Percentiles rank a stretch among this genome's conserved stretches.
Evolutionary conservation across 2,329 filamentous ascomycete species (phyloP).

Genomic region (Microsporum canis): DNA sequence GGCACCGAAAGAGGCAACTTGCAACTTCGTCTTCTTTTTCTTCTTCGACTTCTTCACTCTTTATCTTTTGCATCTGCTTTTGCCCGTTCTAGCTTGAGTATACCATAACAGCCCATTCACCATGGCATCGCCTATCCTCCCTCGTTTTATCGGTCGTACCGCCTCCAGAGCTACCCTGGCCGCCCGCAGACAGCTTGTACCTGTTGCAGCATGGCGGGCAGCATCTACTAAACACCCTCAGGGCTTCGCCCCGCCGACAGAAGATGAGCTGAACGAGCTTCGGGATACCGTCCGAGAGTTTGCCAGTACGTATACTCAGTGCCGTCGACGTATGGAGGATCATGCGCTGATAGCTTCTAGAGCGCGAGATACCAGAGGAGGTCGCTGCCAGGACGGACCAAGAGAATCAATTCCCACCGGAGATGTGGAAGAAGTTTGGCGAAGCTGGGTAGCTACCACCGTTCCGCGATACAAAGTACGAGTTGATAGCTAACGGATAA

Average conservation of each 20-base stretch:
- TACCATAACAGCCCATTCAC: not conserved
- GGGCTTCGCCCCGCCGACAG: slow-evolving; percentile 54
- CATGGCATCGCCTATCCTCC: slow-evolving; percentile 26
- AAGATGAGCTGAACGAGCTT: slow-evolving; percentile 65
- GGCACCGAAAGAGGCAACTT: not conserved
- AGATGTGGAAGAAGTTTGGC: slow-evolving; percentile 90
- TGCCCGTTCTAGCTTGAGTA: not conserved
- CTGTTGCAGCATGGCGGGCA: slow-evolving; percentile 23
- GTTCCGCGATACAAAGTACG: not conserved
- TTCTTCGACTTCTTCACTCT: not conserved
- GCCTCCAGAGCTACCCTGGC: slow-evolving; percentile 22
- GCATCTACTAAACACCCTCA: slow-evolving; percentile 60
- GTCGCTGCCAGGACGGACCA: slow-evolving; percentile 74
- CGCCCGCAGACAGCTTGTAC: slow-evolving; percentile 22
- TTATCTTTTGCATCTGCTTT: not conserved
- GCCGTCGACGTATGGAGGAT: not conserved
- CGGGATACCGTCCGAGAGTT: slow-evolving; percentile 83
- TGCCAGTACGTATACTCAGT: slow-evolving; percentile 38
- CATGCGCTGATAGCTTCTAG: slow-evolving; percentile 22
- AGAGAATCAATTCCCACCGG: slow-evolving; percentile 73
- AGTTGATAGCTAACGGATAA: not conserved
- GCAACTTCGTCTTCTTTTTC: not conserved
- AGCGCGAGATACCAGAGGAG: slow-evolving; percentile 74
- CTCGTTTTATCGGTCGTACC: slow-evolving; percentile 24
- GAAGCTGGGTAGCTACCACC: slow-evolving; percentile 51